phyloP scores from a whole-genome alignment of 1,284 basidiomycete species.

The Naganishia liquefaciens region DNA sequence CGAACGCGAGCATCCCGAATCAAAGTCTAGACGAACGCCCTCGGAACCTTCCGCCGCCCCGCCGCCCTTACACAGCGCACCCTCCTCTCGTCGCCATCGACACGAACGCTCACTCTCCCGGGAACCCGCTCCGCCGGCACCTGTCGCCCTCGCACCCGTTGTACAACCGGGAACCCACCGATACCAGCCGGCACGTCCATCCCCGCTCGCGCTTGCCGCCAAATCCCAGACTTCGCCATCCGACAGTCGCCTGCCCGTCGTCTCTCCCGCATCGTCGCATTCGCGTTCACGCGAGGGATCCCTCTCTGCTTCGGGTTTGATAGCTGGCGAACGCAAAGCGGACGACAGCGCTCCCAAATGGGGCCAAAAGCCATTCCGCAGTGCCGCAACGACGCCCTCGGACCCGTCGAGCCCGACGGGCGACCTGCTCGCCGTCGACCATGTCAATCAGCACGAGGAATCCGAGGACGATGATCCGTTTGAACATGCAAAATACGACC shows the following conservation, averaged over 20 bases:
- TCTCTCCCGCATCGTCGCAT: constrained; percentile 6
- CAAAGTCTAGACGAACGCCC: neutral
- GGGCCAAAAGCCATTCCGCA: constrained; percentile 33
- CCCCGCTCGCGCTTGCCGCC: constrained; percentile 42
- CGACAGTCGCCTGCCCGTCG: neutral
- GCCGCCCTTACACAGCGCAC: neutral
- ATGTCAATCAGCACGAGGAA: constrained; percentile 8
- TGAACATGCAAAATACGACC: constrained; percentile 25
- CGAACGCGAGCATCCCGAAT: too few species aligned
- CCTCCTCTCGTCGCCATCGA: constrained; percentile 1
- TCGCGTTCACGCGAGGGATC: constrained; percentile 21
- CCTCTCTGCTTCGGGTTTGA: constrained; percentile 10
- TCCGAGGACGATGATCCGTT: constrained; percentile 29
- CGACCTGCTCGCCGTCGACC: neutral
- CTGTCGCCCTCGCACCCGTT: neutral
- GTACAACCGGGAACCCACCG: constrained; percentile 28
- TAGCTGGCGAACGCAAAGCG: constrained; percentile 17
- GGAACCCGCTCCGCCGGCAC: constrained; percentile 14
- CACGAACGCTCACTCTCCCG: constrained; percentile 26
- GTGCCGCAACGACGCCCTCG: neutral
- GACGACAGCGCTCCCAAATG: constrained; percentile 30
- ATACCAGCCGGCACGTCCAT: constrained; percentile 49
- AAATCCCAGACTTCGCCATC: neutral
- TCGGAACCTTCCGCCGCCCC: neutral
- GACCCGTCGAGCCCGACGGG: neutral